Evolutionary conservation across 2,329 filamentous ascomycete genomes (phyloP), one percentile per base, ranked within the genome.

Genomic region (Tolypocladium sp.): DNA sequence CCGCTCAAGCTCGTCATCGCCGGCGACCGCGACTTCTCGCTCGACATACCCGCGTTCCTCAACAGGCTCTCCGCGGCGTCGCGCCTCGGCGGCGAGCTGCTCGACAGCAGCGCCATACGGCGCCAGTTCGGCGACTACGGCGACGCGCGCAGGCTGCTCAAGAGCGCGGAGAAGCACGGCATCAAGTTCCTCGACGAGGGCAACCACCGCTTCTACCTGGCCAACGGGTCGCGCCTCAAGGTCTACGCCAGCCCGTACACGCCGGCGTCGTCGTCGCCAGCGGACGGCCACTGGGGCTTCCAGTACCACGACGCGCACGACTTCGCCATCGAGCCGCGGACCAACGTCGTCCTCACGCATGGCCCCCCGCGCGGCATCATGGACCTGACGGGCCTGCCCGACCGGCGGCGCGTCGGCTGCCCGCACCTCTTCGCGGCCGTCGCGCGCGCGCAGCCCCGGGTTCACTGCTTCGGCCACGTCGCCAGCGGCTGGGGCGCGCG

Each of bases 11-110:
- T 82, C 1, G 68, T 76, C 8, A 81, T 83, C 51, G 72, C 79
- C 2, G 79, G 80, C 1, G 82, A 82, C 57, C 79, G 82, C 60
- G 79, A 83, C 60, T 79, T 79, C 46, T 76, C 71, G 0, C 66
- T 77, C 2, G 74, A 77, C 38, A 52, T 61, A 1, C 63, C 64
- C 0, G 65, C 65, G 0, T 82, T 79, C 55, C 60, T 70, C 49
- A 12, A 60, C 2, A 71, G 70, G 49, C 57, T 71, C 1, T 20
- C 27, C 0, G 66, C 69, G 37, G 60, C 64, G 9, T 33, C 58
- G 10, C 35, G 22, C 38, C 38, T 60, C 42, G 27, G 38, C 17
- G 22, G 37, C 22, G 30, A 55, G 49, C 17, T 27, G 5, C 33
- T 59, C 17, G 58, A 60, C n/a, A 60, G 44, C 4, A 62, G 52